Conservation (phyloP, 2,329 filamentous ascomycete genomes). For the Monilinia fructicola region DNA sequence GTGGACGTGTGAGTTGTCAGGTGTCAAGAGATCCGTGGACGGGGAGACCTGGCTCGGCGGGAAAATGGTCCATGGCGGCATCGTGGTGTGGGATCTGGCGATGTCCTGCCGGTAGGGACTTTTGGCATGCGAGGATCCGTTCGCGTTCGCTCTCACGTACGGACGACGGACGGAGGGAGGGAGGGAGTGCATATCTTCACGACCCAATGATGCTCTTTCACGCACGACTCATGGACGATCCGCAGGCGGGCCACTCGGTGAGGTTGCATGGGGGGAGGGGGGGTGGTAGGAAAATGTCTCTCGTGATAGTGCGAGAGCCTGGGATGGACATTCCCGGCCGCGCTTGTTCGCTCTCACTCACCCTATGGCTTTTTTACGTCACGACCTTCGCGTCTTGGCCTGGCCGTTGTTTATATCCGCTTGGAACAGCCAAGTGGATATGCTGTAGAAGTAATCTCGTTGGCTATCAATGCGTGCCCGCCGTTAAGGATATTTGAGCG, state of each 20-base stretch:
- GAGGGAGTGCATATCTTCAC: too few relatives aligned
- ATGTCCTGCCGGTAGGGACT: too few relatives aligned
- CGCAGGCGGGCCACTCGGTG: constrained; percentile 4
- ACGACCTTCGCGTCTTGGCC: background rate
- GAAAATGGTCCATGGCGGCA: background rate
- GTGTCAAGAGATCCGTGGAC: background rate
- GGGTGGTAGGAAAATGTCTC: constrained; percentile 1
- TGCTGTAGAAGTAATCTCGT: constrained; percentile 8
- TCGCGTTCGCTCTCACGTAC: background rate
- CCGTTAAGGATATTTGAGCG: constrained; percentile 23
- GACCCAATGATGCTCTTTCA: too few relatives aligned
- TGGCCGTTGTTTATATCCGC: background rate
- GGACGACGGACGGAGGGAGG: too few relatives aligned
- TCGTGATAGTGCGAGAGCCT: background rate
- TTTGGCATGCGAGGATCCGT: background rate
- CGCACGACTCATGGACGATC: too few relatives aligned
- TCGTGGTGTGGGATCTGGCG: background rate
- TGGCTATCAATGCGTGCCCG: constrained; percentile 25
- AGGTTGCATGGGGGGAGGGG: background rate
- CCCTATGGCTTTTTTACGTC: background rate
- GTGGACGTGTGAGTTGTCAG: constrained; percentile 12
- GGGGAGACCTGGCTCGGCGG: constrained; percentile 16
- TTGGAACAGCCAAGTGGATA: background rate
- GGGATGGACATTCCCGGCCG: background rate
- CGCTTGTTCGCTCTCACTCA: background rate